Conservation (phyloP, 1,284 basidiomycete genomes). For the Ustilago lituana region DNA sequence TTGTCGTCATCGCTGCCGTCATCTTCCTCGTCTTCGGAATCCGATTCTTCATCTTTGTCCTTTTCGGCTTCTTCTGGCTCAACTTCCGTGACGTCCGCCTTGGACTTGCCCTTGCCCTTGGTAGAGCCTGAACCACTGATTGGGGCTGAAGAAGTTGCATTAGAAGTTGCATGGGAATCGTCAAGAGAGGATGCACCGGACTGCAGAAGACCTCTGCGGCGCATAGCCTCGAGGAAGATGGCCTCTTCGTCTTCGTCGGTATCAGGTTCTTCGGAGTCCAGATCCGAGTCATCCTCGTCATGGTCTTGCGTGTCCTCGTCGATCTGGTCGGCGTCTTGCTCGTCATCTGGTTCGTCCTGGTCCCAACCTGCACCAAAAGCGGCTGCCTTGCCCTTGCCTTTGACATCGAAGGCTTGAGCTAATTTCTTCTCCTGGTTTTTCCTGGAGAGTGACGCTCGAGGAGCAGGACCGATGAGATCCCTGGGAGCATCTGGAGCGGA, state of each 20-base stretch:
- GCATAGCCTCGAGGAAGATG: constrained; percentile 61
- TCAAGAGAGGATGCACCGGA: constrained; percentile 2
- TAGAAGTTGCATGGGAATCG: not conserved
- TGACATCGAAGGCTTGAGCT: constrained; percentile 5
- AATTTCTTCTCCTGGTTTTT: constrained; percentile 36
- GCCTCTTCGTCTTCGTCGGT: constrained; percentile 60
- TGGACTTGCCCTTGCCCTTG: constrained; percentile 6
- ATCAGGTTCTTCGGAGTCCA: constrained; percentile 42
- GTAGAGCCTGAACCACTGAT: too few relatives aligned
- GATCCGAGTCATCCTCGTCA: constrained; percentile 21
- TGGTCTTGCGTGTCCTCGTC: constrained; percentile 13
- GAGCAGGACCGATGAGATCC: constrained; percentile 34
- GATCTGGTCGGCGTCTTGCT: constrained; percentile 3
- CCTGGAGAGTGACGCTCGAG: constrained; percentile 29
- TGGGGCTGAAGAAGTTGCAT: constrained; percentile 15
- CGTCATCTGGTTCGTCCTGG: constrained; percentile 28
- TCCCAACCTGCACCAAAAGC: constrained; percentile 26
- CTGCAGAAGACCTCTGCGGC: constrained; percentile 46
- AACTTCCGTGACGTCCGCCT: not conserved
- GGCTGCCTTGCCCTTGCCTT: constrained; percentile 31
- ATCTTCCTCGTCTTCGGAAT: constrained; percentile 23
- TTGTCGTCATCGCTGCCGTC: constrained; percentile 26
- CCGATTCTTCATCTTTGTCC: constrained; percentile 19
- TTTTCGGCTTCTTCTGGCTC: constrained; percentile 13
- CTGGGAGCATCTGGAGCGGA: not conserved